Evolutionary conservation across 306 rosid species (phyloP), one percentile per base, ranked within the genome.

Genomic region (Fragaria iinumae): DNA sequence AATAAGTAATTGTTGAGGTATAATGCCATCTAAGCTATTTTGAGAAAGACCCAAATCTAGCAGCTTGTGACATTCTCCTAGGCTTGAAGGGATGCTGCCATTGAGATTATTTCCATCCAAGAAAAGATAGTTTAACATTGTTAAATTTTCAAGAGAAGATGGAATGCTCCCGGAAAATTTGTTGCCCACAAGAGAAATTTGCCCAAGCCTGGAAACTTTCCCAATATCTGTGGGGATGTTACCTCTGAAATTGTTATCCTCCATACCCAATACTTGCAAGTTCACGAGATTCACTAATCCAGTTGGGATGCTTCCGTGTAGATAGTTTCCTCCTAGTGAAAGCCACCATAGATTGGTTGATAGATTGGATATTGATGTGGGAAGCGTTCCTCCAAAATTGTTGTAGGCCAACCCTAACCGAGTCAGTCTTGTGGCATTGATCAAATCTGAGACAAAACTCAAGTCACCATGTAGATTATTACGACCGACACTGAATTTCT

Each of bases 401-500:
- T 62, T 62, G 4, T 4, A 4, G 39, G 39, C 5, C 6, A 36
- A 36, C 6, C 0, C 6, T 5, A 29, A 13, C 1, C 0, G 0
- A 1, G 0, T 13, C 2, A 63, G 6, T 4, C 6, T 21, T 32
- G 68, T 32, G 44, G 68, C 68, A 63, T 63, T 63, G 12, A 0
- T 34, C 44, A 63, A 7, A 0, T 63, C 21, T 32, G 12, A 63
- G 21, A 63, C 23, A 12, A 63, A 63, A 63, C 44, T 34, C 68
- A 63, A 29, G 11, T 63, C 68, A 32, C 23, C 68, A 14, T 34
- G 4, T 7, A 63, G 67, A 32, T 2, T 1, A 63, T 63, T 63
- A 12, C 0, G 0, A 29, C 0, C 0, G 43, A 63, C 32, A 5
- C 0, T 0, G 43, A 63, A 29, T 0, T 0, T 0, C 0, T 0